phyloP scores from a whole-genome alignment of 192 early-diverging fungal genomes.

The Linnemannia elongata region DNA sequence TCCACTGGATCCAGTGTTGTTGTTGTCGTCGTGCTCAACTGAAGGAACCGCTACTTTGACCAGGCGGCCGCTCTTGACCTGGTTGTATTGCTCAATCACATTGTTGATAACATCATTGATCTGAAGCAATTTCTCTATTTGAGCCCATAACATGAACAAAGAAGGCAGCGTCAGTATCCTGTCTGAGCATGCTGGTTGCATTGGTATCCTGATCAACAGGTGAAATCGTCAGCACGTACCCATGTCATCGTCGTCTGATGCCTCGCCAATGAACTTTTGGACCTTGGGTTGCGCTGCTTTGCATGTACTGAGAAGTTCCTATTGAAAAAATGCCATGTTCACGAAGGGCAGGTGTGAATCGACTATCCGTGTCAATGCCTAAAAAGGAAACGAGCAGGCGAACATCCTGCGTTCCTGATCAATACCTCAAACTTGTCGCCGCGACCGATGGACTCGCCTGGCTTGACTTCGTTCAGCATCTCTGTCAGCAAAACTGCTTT shows the following conservation, averaged over 20 bases:
- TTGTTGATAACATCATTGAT: conserved; percentile 90
- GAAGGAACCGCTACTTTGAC: conserved; percentile 41
- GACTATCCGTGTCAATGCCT: not conserved
- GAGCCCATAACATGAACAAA: not conserved
- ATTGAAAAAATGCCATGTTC: not conserved
- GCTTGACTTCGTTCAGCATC: conserved; percentile 79
- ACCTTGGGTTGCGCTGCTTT: conserved; percentile 82
- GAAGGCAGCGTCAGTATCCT: not conserved
- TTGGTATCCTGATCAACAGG: not conserved
- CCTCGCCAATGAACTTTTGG: conserved; percentile 81
- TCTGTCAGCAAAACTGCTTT: conserved; percentile 86
- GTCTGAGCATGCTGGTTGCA: not conserved
- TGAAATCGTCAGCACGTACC: conserved; percentile 60
- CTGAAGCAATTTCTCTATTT: conserved; percentile 73
- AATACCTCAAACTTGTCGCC: conserved; percentile 66
- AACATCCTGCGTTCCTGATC: not conserved
- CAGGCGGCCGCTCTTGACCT: conserved; percentile 65
- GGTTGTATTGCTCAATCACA: conserved; percentile 78
- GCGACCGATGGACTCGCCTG: conserved; percentile 64
- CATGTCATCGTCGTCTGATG: conserved; percentile 82
- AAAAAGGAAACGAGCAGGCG: not conserved
- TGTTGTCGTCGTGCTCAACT: not conserved
- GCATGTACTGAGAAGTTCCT: conserved; percentile 78
- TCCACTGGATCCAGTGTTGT: conserved; percentile 29
- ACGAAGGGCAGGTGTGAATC: not conserved